Conservation (phyloP, 805 yeast genomes). For the Kodamaea neixiangensis region DNA sequence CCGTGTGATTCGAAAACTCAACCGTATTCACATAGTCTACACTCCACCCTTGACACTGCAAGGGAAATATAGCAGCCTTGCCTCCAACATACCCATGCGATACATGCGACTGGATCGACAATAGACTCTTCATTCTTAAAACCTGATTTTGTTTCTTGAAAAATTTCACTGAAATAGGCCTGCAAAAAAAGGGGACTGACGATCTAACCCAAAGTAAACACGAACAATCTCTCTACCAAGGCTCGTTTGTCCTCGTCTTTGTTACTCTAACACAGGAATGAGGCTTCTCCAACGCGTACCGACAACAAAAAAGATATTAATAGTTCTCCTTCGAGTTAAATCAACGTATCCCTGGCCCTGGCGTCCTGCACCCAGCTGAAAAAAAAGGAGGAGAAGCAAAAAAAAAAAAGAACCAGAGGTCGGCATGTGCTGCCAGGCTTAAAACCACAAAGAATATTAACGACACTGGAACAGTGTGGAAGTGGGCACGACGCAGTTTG, state of each 20-base stretch:
- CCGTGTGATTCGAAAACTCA: constrained; percentile 70
- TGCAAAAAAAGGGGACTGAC: background rate
- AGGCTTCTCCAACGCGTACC: background rate
- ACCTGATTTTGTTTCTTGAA: background rate
- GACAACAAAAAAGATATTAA: background rate
- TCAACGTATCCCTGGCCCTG: background rate
- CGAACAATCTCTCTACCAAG: background rate
- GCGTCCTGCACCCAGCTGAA: background rate
- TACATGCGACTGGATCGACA: constrained; percentile 69
- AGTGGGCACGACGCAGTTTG: background rate
- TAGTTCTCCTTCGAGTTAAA: background rate
- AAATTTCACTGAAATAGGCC: background rate
- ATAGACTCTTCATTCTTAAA: constrained; percentile 27
- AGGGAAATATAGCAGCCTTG: constrained; percentile 64
- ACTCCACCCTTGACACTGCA: constrained; percentile 68
- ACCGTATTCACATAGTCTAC: constrained; percentile 68
- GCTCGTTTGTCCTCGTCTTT: background rate
- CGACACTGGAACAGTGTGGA: too few species aligned
- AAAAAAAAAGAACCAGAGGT: background rate
- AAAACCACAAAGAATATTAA: background rate
- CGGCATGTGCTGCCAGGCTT: background rate
- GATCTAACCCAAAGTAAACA: background rate
- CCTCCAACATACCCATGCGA: constrained; percentile 76
- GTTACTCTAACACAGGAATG: background rate
- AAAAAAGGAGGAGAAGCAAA: background rate